A percentile compares a stretch with the other conserved stretches of the same genome.
Conservation (phyloP, 2,329 filamentous ascomycete genomes). For the Aspergillus sp. region DNA sequence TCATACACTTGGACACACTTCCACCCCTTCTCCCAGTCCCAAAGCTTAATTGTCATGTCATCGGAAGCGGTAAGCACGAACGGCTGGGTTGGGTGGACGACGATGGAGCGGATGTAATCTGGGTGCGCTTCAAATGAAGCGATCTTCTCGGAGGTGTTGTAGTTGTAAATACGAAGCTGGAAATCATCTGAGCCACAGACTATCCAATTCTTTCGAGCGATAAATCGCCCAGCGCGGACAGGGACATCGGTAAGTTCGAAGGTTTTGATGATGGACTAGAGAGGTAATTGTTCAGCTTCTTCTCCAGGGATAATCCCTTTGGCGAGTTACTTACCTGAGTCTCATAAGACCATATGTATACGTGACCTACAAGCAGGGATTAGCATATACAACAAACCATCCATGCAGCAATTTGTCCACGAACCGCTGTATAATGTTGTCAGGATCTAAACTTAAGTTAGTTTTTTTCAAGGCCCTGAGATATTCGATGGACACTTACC, state of each 20-base stretch:
- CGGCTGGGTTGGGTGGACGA: slow-evolving; percentile 90
- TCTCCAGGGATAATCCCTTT: neutral
- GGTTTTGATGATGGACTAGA: slow-evolving; percentile 86
- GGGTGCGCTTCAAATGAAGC: slow-evolving; percentile 96
- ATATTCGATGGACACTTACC: slow-evolving; percentile 52
- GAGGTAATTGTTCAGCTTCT: slow-evolving; percentile 22
- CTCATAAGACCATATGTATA: slow-evolving; percentile 99
- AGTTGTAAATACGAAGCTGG: slow-evolving; percentile 88
- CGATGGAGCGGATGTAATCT: slow-evolving; percentile 96
- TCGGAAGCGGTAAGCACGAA: slow-evolving; percentile 95
- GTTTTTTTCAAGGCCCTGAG: slow-evolving; percentile 11
- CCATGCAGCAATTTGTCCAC: slow-evolving; percentile 22
- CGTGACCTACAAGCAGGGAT: slow-evolving; percentile 69
- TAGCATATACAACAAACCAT: slow-evolving; percentile 22
- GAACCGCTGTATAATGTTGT: slow-evolving; percentile 94
- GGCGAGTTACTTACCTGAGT: slow-evolving; percentile 60
- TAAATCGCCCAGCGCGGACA: slow-evolving; percentile 92
- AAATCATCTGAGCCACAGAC: slow-evolving; percentile 95
- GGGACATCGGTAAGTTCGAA: slow-evolving; percentile 99
- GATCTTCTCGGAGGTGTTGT: slow-evolving; percentile 99
- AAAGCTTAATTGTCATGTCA: slow-evolving; percentile 98
- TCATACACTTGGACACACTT: slow-evolving; percentile 97
- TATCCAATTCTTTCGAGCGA: slow-evolving; percentile 99
- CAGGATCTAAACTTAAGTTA: slow-evolving; percentile 58
- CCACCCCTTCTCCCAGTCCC: slow-evolving; percentile 99